Percentiles rank a stretch among this genome's conserved stretches.
phyloP scores from a whole-genome alignment of 2,329 filamentous ascomycete genomes.

The Diaporthe batatas region DNA sequence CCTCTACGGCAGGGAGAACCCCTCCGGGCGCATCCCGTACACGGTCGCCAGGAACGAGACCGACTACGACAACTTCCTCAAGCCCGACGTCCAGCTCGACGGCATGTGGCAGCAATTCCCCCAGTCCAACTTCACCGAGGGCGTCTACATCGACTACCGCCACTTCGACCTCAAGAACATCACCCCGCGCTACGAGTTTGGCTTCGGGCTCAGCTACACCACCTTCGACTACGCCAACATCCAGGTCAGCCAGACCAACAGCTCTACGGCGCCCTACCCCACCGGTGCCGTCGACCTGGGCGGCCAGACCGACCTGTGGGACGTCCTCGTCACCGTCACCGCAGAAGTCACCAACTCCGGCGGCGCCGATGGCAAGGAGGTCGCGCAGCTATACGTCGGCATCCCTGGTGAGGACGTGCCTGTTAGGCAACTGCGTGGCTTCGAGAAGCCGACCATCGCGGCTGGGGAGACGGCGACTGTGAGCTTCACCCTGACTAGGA shows the following conservation, averaged over 20 bases:
- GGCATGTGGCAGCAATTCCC: slow-evolving; percentile 67
- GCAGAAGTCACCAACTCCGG: slow-evolving; percentile 60
- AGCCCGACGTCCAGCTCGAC: slow-evolving; percentile 61
- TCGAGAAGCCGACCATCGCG: slow-evolving; percentile 70
- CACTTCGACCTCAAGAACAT: slow-evolving; percentile 64
- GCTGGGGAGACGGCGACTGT: slow-evolving; percentile 60
- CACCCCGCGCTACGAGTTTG: slow-evolving; percentile 67
- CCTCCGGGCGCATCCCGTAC: slow-evolving; percentile 72
- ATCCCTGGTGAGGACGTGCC: slow-evolving; percentile 61
- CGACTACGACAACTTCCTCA: slow-evolving; percentile 65
- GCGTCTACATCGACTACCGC: slow-evolving; percentile 68
- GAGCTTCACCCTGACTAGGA: slow-evolving; percentile 68
- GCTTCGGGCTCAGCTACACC: slow-evolving; percentile 69
- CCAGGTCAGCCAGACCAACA: slow-evolving; percentile 50
- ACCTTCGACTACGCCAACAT: slow-evolving; percentile 64
- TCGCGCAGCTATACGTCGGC: slow-evolving; percentile 62
- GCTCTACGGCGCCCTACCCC: slow-evolving; percentile 52
- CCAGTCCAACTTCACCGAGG: slow-evolving; percentile 66
- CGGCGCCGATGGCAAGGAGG: slow-evolving; percentile 58
- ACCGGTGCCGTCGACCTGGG: slow-evolving; percentile 57
- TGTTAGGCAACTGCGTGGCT: slow-evolving; percentile 72
- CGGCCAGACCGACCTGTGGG: slow-evolving; percentile 63
- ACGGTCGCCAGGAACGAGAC: slow-evolving; percentile 69
- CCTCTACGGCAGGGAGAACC: slow-evolving; percentile 69
- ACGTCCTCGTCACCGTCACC: slow-evolving; percentile 56